A percentile compares a stretch with the other conserved stretches of the same genome.
phyloP scores from a whole-genome alignment of 805 yeast species.

The Maudiozyma bulderi region DNA sequence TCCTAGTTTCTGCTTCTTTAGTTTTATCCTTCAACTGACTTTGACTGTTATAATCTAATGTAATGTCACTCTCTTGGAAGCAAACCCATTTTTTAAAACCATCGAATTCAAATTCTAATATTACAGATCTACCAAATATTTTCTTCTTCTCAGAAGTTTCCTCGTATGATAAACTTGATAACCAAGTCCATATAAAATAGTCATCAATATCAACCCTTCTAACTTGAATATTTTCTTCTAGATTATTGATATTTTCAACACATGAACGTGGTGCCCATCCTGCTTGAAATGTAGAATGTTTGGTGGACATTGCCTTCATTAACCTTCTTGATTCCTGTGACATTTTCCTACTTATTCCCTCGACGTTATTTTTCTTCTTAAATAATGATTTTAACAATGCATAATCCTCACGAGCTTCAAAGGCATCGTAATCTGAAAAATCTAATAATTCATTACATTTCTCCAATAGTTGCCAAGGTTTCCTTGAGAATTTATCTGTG shows the following conservation, averaged over 20 bases:
- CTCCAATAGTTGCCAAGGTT: conserved; percentile 50
- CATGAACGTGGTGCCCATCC: conserved; percentile 33
- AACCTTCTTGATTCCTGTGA: conserved; percentile 65
- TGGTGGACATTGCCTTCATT: conserved; percentile 33
- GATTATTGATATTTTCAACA: conserved; percentile 12
- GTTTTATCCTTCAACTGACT: conserved; percentile 6
- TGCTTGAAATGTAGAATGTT: conserved; percentile 32
- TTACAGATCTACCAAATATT: conserved; percentile 71
- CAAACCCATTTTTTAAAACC: conserved; percentile 74
- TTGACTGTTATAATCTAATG: conserved; percentile 12
- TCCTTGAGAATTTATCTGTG: conserved; percentile 36
- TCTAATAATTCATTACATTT: conserved; percentile 49
- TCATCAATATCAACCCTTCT: conserved; percentile 69
- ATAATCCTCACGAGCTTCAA: conserved; percentile 69
- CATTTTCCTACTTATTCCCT: conserved; percentile 50
- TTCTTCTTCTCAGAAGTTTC: conserved; percentile 55
- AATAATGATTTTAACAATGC: conserved; percentile 65
- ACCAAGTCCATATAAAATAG: conserved; percentile 88
- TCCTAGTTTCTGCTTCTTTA: not conserved
- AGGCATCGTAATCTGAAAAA: conserved; percentile 61
- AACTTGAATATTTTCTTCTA: conserved; percentile 31
- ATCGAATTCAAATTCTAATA: conserved; percentile 69
- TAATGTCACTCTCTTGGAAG: conserved; percentile 54
- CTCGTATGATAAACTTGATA: conserved; percentile 66
- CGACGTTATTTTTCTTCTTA: conserved; percentile 41